Conservation (phyloP, 148 eudicot species). For the Rhododendron kiyosumense region DNA sequence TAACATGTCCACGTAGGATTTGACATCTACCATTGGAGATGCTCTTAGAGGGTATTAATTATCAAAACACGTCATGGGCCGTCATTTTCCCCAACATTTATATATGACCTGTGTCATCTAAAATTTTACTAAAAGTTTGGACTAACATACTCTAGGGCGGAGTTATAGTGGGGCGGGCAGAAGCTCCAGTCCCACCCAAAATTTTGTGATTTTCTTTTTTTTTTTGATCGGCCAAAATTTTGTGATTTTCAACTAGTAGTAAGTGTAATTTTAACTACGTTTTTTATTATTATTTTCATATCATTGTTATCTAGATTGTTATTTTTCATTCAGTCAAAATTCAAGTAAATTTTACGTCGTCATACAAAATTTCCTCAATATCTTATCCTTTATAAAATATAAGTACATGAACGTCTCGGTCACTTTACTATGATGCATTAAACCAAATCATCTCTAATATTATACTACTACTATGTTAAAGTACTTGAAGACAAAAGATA, state of each 20-base stretch:
- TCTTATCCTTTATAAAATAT: not conserved
- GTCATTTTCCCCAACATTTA: no score
- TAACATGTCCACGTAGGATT: no score
- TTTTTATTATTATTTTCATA: no score
- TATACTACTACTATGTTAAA: not conserved
- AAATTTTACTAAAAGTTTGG: not conserved
- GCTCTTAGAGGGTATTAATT: no score
- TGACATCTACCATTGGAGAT: no score
- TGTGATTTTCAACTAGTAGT: not conserved
- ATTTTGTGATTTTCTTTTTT: no score
- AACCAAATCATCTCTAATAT: not conserved
- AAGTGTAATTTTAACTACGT: not conserved
- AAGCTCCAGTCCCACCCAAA: not conserved
- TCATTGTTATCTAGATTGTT: not conserved
- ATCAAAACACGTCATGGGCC: no score
- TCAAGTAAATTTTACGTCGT: not conserved
- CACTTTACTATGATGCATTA: not conserved
- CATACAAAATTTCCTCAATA: not conserved
- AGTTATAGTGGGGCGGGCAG: not conserved
- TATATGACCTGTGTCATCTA: no score
- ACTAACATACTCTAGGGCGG: not conserved
- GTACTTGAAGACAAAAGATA: not conserved
- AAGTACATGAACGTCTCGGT: not conserved
- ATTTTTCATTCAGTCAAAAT: not conserved
- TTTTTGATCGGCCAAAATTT: no score